Evolutionary conservation across 2,329 filamentous ascomycete genomes (phyloP).

Genomic region (Apiospora rasikravindrae): DNA sequence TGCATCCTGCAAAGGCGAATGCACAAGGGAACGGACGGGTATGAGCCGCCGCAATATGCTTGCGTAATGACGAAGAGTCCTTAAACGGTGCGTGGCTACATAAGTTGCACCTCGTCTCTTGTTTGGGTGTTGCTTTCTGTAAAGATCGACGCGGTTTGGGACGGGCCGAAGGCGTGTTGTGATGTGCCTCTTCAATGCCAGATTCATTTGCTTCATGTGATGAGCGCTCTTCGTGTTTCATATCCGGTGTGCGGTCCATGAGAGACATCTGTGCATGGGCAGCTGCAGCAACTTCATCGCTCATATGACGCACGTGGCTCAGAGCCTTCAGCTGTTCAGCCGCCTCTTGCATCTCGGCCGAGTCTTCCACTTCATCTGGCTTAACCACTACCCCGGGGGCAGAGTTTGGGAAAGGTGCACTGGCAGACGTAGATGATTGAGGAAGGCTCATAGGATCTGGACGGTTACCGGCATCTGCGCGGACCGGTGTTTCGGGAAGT

Average conservation of each 20-base stretch:
- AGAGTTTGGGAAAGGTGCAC: slow-evolving; percentile 31
- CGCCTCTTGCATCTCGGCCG: slow-evolving; percentile 72
- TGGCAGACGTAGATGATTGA: slow-evolving; percentile 31
- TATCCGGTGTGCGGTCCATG: slow-evolving; percentile 34
- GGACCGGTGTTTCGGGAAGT: slow-evolving; percentile 39
- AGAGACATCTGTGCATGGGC: slow-evolving; percentile 31
- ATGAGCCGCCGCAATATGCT: slow-evolving; percentile 71
- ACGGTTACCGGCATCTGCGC: slow-evolving; percentile 32
- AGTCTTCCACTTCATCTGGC: slow-evolving; percentile 62
- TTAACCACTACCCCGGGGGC: slow-evolving; percentile 39
- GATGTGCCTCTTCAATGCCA: slow-evolving; percentile 45
- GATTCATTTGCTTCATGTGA: slow-evolving; percentile 48
- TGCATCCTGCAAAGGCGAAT: slow-evolving; percentile 83
- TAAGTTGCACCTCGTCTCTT: slow-evolving; percentile 65
- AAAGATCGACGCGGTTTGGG: slow-evolving; percentile 54
- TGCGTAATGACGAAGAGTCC: slow-evolving; percentile 68
- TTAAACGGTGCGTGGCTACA: slow-evolving; percentile 71
- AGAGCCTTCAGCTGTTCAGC: slow-evolving; percentile 70
- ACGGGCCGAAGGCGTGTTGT: slow-evolving; percentile 42
- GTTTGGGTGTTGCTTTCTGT: slow-evolving; percentile 55
- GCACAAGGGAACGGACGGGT: slow-evolving; percentile 83
- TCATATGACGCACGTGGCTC: slow-evolving; percentile 64
- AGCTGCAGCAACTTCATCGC: slow-evolving; percentile 47
- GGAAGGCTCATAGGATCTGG: slow-evolving; percentile 34
- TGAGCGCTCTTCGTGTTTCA: slow-evolving; percentile 48